Evolutionary conservation across 202 grass and related monocot species (phyloP), one percentile per base, ranked within the genome.

Genomic region (Schoenoplectus tabernaemontani): DNA sequence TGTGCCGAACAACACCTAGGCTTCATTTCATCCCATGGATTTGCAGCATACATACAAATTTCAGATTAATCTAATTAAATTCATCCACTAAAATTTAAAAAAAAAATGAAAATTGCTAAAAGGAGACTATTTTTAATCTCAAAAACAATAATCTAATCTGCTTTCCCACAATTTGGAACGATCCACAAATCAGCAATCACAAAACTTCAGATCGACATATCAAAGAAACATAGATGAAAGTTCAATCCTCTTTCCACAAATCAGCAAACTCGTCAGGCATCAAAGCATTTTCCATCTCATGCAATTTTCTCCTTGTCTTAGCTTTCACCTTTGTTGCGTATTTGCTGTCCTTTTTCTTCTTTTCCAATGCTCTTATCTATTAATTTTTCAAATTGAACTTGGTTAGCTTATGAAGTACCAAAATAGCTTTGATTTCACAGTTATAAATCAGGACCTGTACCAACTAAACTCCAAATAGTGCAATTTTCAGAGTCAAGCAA

Each of bases 321-420:
- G 96, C 91, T 86, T 95, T 99, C 72, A 99, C 92, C 76, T 99
- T 99, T 63, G 83, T 89, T 6, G 51, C 78, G 34, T 93, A 95
- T 62, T 99, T 95, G 77, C 92, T 86, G n/a, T 86, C 88, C 74
- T 91, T 99, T 81, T 98, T 87, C 71, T 84, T 87, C 89, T 95
- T 99, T 46, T 90, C 88, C 50, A 95, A 79, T 5, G 90, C 89
- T 9, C 95, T 90, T 77, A 95, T 87, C 91, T 98, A 85, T 5
- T 76, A 20, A 15, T 62, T 60, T 42, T 38, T 47, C 22, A 57
- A 38, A 72, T 67, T 47, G 32, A 61, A 68, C 0, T 64, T 7
- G 1, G 15, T 53, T 10, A 74, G 7, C 44, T 19, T 33, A 74
- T 9, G 10, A 32, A 51, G 15, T 74, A 74, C 7, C 69, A 33